A percentile compares a stretch with the other conserved stretches of the same genome.
These are phyloP conservation scores for Ottelia alismoides DNA, from an alignment of 106 monocot genomes.

Conservation along the genomic window DNA sequence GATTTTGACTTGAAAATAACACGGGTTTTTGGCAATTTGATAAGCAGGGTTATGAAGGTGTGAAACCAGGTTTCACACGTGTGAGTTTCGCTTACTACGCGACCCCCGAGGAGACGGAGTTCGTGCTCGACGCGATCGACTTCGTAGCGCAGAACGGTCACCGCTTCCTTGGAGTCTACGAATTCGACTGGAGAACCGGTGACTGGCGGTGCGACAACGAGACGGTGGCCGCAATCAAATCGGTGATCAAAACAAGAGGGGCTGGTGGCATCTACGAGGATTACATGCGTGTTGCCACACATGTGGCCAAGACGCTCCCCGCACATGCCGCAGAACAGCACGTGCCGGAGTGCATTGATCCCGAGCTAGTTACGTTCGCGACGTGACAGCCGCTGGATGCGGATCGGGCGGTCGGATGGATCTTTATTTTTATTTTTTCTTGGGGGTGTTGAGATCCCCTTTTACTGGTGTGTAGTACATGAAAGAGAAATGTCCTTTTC, in stretches of 20 bases:
- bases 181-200: conserved; percentile 54
- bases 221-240: too few relatives aligned
- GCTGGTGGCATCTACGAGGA: background rate
- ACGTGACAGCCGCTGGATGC: too few relatives aligned
- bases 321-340: background rate
- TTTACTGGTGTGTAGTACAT: too few relatives aligned
- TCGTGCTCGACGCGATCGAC: conserved; percentile 40
- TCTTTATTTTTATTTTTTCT: too few relatives aligned
- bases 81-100: conserved; percentile 52
- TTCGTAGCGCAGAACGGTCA: conserved; percentile 34
- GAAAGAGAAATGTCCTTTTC: too few relatives aligned
- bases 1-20: background rate
- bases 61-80: conserved; percentile 59
- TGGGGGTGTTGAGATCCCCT: too few relatives aligned
- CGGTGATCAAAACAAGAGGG: background rate
- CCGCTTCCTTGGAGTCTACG: conserved; percentile 45
- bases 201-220: conserved; percentile 12
- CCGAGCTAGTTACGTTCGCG: background rate
- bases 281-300: background rate
- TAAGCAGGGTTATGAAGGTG: conserved; percentile 46
- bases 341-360: background rate
- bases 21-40: background rate
- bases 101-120: conserved; percentile 33
- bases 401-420: too few relatives aligned
- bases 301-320: background rate